Evolutionary conservation across 129 eudicot genomes (phyloP).

Genomic region (Dittrichia graveolens): DNA sequence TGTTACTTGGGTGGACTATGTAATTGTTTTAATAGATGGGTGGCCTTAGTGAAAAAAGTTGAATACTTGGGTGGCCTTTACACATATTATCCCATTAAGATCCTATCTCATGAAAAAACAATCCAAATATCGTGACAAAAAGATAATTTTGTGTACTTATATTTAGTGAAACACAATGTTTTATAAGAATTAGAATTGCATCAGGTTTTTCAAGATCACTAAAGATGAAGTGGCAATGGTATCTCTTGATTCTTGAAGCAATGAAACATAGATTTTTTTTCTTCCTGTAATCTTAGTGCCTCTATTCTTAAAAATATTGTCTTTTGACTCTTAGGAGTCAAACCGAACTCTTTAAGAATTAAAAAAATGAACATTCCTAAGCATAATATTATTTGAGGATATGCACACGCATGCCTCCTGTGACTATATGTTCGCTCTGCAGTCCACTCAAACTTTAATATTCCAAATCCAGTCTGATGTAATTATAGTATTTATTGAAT

Average conservation of each 20-base stretch:
- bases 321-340: slow-evolving; percentile 16
- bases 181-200: neutral
- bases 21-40: no score
- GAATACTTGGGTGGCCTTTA: no score
- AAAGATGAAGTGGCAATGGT: neutral
- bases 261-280: neutral
- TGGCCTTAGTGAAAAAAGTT: no score
- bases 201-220: neutral
- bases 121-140: slow-evolving; percentile 1
- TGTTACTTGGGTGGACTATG: no score
- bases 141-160: neutral
- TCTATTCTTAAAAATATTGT: neutral
- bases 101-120: neutral
- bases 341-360: neutral
- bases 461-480: slow-evolving; percentile 1
- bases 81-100: neutral
- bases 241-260: neutral
- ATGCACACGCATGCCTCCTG: neutral
- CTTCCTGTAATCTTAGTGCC: neutral
- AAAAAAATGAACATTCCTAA: neutral
- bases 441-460: neutral
- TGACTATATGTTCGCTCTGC: slow-evolving; percentile 7
- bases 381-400: neutral
- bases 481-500: neutral
- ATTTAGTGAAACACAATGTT: neutral